Evolutionary conservation across 139 green algal species (phyloP).

Genomic region (Limnomonas spitsbergensis): DNA sequence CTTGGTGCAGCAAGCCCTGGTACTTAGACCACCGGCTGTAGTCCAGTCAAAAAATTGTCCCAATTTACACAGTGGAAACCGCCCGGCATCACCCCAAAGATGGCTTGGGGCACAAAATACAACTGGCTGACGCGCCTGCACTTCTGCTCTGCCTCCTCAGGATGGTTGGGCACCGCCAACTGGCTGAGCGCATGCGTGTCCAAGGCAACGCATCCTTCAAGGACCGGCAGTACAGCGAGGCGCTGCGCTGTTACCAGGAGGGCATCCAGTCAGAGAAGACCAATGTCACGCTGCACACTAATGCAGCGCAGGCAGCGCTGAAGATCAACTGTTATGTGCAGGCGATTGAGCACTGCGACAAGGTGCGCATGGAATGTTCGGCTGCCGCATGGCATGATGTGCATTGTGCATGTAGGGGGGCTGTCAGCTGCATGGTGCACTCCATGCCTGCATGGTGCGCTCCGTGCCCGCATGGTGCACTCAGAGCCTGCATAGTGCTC

Average conservation of each 20-base stretch:
- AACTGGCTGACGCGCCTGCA: no score
- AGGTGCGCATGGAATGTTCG: slow-evolving; percentile 44
- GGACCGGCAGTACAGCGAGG: slow-evolving; percentile 47
- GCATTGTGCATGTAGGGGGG: no score
- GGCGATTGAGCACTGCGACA: slow-evolving; percentile 77
- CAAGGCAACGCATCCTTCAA: slow-evolving; percentile 64
- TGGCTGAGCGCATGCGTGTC: slow-evolving; percentile 62
- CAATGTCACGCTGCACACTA: slow-evolving; percentile 73
- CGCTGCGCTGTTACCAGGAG: slow-evolving; percentile 67
- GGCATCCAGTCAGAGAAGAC: slow-evolving; percentile 59
- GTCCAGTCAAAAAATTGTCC: no score
- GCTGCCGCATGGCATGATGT: neutral
- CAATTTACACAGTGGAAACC: no score
- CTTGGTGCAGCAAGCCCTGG: no score
- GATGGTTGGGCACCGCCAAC: slow-evolving; percentile 67
- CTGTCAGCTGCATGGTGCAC: no score
- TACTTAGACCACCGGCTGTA: no score
- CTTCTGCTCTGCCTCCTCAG: slow-evolving; percentile 29
- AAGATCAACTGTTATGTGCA: slow-evolving; percentile 72
- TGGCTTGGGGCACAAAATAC: no score
- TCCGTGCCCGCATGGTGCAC: no score
- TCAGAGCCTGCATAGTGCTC: no score
- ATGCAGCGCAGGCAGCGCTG: slow-evolving; percentile 69
- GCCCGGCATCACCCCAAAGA: no score
- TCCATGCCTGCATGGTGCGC: no score